Conservation (phyloP, 306 rosid genomes). For the Vicia villosa region DNA sequence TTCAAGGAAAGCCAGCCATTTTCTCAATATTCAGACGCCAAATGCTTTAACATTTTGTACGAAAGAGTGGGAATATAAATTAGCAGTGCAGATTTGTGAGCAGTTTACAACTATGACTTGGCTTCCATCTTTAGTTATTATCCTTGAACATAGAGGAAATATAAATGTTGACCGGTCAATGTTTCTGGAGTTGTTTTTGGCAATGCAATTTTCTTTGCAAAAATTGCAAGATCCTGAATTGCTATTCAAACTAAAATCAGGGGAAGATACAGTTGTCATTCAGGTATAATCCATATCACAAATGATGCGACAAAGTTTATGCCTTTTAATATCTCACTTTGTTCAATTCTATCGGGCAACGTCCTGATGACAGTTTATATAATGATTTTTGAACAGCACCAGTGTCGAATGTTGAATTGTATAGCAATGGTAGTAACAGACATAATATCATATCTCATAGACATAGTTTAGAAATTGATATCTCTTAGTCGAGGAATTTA, state of each 20-base stretch:
- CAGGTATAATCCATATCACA: conserved; percentile 61
- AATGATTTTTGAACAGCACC: conserved; percentile 11
- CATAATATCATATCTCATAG: not conserved
- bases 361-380: not conserved
- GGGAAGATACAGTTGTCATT: conserved; percentile 56
- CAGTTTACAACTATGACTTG: conserved; percentile 72
- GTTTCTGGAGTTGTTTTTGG: conserved; percentile 59
- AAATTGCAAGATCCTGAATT: conserved; percentile 89
- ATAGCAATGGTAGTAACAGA: not conserved
- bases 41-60: conserved; percentile 49
- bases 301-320: conserved; percentile 16
- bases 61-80: conserved; percentile 80
- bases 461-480: not conserved
- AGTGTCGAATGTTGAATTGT: conserved; percentile 6
- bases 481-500: conserved; percentile 7
- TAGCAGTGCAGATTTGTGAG: conserved; percentile 72
- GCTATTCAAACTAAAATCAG: conserved; percentile 58
- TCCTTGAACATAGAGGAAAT: conserved; percentile 49
- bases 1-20: conserved; percentile 57
- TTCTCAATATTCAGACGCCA: conserved; percentile 36
- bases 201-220: conserved; percentile 64
- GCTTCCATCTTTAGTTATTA: conserved; percentile 79
- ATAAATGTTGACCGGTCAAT: conserved; percentile 38
- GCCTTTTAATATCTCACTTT: conserved; percentile 4
- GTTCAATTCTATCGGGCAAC: conserved; percentile 5